These are phyloP conservation scores for Amphirosellinia nigrospora DNA, from an alignment of 495 filamentous ascomycete genomes.

Conservation along the genomic window DNA sequence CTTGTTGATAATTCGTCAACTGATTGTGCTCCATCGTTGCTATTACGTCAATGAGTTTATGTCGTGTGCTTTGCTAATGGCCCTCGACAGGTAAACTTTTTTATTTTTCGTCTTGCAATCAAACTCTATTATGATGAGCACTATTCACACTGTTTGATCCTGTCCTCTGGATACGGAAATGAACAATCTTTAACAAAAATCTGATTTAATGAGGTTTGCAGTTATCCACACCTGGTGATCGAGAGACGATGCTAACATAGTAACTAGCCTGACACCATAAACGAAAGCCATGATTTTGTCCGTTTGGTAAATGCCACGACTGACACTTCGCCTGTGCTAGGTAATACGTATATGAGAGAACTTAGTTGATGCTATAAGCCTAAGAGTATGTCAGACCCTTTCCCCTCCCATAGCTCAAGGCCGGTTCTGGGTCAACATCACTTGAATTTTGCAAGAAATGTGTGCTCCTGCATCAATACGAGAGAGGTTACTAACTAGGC, in stretches of 20 bases:
- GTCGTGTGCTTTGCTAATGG: slow-evolving; percentile 42
- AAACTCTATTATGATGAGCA: slow-evolving; percentile 53
- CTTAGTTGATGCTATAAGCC: background rate
- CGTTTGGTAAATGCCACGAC: slow-evolving; percentile 23
- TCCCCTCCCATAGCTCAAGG: background rate
- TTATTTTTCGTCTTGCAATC: slow-evolving; percentile 28
- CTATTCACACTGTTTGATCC: slow-evolving; percentile 99
- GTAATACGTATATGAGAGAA: slow-evolving; percentile 34
- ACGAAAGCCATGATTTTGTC: background rate
- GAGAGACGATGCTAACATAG: slow-evolving; percentile 49
- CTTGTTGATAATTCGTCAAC: slow-evolving; percentile 98
- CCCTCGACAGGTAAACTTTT: slow-evolving; percentile 49
- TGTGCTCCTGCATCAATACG: background rate
- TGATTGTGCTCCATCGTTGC: slow-evolving; percentile 60
- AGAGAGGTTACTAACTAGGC: background rate
- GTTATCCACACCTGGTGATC: background rate
- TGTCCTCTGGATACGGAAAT: slow-evolving; percentile 65
- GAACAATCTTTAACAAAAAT: slow-evolving; percentile 79
- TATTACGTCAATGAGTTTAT: background rate
- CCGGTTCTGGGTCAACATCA: background rate
- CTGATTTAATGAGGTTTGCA: slow-evolving; percentile 98
- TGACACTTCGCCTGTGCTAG: slow-evolving; percentile 37
- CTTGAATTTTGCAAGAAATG: background rate
- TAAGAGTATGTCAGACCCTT: slow-evolving; percentile 7
- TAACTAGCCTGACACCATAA: slow-evolving; percentile 37